These are phyloP conservation scores for Globisporangium recalcitrans DNA, from an alignment of 352 stramenopile species.

Conservation along the genomic window DNA sequence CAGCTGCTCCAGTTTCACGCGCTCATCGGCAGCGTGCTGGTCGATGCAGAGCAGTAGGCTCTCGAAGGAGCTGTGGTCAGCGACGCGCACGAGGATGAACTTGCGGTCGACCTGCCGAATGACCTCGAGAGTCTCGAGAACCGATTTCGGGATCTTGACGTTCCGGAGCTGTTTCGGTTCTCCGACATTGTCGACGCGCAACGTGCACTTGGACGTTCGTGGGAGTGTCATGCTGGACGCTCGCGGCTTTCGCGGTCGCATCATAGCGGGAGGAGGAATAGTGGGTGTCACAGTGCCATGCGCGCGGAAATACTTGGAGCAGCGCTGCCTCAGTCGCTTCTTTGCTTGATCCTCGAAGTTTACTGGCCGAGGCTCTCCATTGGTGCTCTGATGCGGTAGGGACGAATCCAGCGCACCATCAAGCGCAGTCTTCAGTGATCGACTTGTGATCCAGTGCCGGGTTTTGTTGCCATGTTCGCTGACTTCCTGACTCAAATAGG, in stretches of 20 bases:
- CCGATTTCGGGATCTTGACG: constrained; percentile 64
- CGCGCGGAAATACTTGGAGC: constrained; percentile 11
- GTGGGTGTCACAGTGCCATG: not conserved
- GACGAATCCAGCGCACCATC: not conserved
- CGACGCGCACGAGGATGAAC: constrained; percentile 80
- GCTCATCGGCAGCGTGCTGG: constrained; percentile 90
- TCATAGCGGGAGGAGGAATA: not conserved
- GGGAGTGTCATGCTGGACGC: not conserved
- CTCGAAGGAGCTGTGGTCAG: constrained; percentile 16
- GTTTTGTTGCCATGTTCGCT: not conserved
- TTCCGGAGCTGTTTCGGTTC: constrained; percentile 16
- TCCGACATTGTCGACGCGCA: constrained; percentile 34
- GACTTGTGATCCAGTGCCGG: constrained; percentile 14
- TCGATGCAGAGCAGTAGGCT: constrained; percentile 79
- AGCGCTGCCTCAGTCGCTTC: not conserved
- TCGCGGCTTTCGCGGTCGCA: not conserved
- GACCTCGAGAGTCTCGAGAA: constrained; percentile 61
- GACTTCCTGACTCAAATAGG: not conserved
- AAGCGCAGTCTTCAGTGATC: constrained; percentile 4
- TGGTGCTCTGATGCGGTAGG: too few relatives aligned
- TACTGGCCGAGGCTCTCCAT: not conserved
- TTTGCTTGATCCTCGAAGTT: not conserved
- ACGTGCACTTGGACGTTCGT: constrained; percentile 12
- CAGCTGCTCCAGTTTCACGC: constrained; percentile 80
- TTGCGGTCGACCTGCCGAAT: constrained; percentile 89